Conservation (phyloP, 257 asterid species). For the Leonotis leonurus region DNA sequence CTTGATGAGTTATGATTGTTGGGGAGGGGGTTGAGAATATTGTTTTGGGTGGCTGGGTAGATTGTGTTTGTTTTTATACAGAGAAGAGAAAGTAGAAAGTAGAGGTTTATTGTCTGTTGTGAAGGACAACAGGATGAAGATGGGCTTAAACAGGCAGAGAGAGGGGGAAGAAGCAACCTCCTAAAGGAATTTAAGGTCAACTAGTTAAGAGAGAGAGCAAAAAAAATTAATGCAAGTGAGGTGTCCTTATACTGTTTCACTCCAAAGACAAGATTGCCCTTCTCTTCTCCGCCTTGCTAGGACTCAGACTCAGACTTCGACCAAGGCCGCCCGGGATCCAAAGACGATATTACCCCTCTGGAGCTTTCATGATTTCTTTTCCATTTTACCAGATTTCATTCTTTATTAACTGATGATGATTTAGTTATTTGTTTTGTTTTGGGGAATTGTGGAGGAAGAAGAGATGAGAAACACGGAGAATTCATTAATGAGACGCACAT, state of each 20-base stretch:
- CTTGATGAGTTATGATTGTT: constrained; percentile 5
- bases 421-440: neutral
- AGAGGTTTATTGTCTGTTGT: constrained; percentile 46
- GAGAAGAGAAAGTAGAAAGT: constrained; percentile 34
- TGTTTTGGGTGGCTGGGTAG: constrained; percentile 19
- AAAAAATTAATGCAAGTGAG: constrained; percentile 14
- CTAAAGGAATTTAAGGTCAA: constrained; percentile 37
- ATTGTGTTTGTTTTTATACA: constrained; percentile 56
- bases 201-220: constrained; percentile 20
- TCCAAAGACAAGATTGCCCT: too few relatives aligned
- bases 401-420: too few relatives aligned
- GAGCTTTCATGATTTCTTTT: neutral
- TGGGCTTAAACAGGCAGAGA: constrained; percentile 39
- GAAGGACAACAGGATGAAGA: constrained; percentile 35
- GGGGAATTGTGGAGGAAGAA: neutral
- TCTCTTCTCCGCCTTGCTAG: too few relatives aligned
- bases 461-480: constrained; percentile 28
- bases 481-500: constrained; percentile 47
- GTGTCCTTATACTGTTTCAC: constrained; percentile 23
- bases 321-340: too few relatives aligned
- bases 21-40: constrained; percentile 19
- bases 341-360: constrained; percentile 14
- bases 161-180: constrained; percentile 24
- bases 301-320: too few relatives aligned
- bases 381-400: neutral